phyloP scores from a whole-genome alignment of 768 basidiomycete genomes.

The Rhodotorula diobovata region DNA sequence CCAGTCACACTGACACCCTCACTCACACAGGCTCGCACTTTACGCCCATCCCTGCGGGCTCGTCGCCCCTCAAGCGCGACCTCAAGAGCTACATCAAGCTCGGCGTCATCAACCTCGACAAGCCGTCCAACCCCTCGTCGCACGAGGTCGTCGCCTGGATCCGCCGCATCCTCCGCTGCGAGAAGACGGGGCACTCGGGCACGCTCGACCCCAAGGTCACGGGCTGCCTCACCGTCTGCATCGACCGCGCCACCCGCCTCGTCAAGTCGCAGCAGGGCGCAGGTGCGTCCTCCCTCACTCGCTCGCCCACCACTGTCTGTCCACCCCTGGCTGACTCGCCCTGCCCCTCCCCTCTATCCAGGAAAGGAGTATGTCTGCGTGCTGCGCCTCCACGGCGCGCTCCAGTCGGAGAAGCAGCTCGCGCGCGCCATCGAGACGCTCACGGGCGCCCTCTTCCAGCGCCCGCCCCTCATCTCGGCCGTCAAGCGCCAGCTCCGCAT shows the following conservation, averaged over 20 bases:
- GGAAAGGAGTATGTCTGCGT: conserved; percentile 99
- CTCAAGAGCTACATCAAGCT: conserved; percentile 90
- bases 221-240: conserved; percentile 96
- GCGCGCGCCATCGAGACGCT: conserved; percentile 92
- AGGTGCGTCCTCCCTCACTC: conserved; percentile 53
- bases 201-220: conserved; percentile 99
- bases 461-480: conserved; percentile 96
- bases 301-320: background rate
- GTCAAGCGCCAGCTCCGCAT: conserved; percentile 97
- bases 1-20: too few species aligned
- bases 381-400: conserved; percentile 77
- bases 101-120: conserved; percentile 98
- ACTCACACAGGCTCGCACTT: conserved; percentile 85
- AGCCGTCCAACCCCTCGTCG: conserved; percentile 85
- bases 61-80: conserved; percentile 91
- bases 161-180: conserved; percentile 88
- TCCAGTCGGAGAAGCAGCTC: conserved; percentile 76
- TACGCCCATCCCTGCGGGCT: conserved; percentile 92
- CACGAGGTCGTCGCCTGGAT: conserved; percentile 99
- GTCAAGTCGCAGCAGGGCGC: conserved; percentile 99
- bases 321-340: background rate
- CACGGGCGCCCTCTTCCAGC: conserved; percentile 96
- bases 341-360: background rate
- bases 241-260: conserved; percentile 93
- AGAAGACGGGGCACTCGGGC: conserved; percentile 98